Evolutionary conservation across 2,329 filamentous ascomycete species (phyloP), one percentile per base, ranked within the genome.

Genomic region (Monosporascus sp.): DNA sequence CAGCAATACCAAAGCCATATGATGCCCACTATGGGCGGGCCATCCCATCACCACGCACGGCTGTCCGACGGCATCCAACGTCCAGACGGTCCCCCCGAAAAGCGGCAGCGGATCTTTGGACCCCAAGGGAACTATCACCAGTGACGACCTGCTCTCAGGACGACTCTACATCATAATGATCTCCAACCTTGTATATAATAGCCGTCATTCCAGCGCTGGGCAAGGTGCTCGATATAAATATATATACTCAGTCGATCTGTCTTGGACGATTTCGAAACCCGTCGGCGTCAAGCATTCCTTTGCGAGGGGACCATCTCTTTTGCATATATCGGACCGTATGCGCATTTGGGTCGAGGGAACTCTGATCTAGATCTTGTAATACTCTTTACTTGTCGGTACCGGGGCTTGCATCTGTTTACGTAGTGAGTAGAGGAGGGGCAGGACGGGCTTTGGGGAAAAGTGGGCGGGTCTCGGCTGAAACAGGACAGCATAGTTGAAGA

Each of bases 91-190:
- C 69, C 73, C 47, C 73, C 75, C 0, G 79, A 81, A 61, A 82
- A 82, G 65, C 71, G 80, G 49, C 79, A 81, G 60, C 71, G 80
- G 45, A 53, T 80, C 49, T 79, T 77, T 53, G 72, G 69, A 3
- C 69, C 74, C 1, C 71, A 74, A 46, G 67, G 70, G 19, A 72
- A 66, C 56, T 77, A 74, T 63, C 68, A 69, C 54, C 72, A 68
- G 68, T 69, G 53, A 58, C 11, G 7, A 43, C 45, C 22, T 38
- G 26, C n/a, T 20, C 3, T 27, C 17, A 17, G 8, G 20, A 40
- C 44, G 43, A 55, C 22, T 19, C 49, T 20, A 35, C 19, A 52
- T 47, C 45, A 16, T 51, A 55, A 53, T 55, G 56, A 55, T 59
- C 52, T 54, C 51, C 51, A 55, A 24, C 17, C 54, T 52, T 64